phyloP scores from a whole-genome alignment of 768 basidiomycete species.

The Russula abietina region DNA sequence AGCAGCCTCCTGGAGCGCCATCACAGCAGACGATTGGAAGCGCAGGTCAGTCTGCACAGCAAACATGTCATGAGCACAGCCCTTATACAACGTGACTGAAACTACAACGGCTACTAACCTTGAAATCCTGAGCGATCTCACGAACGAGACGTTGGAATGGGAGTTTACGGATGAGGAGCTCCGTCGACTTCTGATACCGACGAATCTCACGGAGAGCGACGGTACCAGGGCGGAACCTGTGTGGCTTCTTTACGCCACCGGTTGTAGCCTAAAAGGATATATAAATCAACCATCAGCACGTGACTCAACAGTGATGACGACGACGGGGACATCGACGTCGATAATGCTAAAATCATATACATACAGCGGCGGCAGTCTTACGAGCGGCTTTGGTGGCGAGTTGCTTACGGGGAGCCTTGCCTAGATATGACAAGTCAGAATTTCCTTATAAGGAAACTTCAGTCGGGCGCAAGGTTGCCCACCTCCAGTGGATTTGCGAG shows the following conservation, averaged over 20 bases:
- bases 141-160: conserved; percentile 98
- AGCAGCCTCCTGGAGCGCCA: conserved; percentile 89
- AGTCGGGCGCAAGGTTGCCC: conserved; percentile 35
- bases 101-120: conserved; percentile 42
- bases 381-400: conserved; percentile 94
- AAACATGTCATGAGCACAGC: conserved; percentile 8
- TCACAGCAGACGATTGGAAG: conserved; percentile 94
- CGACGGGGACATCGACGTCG: conserved; percentile 26
- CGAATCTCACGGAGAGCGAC: conserved; percentile 99
- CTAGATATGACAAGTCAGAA: conserved; percentile 37
- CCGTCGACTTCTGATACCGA: conserved; percentile 97
- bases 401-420: conserved; percentile 89
- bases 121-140: conserved; percentile 96
- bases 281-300: conserved; percentile 19
- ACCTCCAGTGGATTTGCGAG: conserved; percentile 99
- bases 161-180: conserved; percentile 98
- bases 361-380: conserved; percentile 70
- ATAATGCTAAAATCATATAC: conserved; percentile 31
- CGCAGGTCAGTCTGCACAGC: conserved; percentile 70
- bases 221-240: conserved; percentile 94
- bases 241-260: conserved; percentile 99
- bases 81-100: neutral
- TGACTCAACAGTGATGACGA: conserved; percentile 21
- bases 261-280: conserved; percentile 53
- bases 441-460: conserved; percentile 25